Evolutionary conservation across 169 alveolate species (phyloP), one percentile per base, ranked within the genome.

Genomic region (Plasmodium inui): DNA sequence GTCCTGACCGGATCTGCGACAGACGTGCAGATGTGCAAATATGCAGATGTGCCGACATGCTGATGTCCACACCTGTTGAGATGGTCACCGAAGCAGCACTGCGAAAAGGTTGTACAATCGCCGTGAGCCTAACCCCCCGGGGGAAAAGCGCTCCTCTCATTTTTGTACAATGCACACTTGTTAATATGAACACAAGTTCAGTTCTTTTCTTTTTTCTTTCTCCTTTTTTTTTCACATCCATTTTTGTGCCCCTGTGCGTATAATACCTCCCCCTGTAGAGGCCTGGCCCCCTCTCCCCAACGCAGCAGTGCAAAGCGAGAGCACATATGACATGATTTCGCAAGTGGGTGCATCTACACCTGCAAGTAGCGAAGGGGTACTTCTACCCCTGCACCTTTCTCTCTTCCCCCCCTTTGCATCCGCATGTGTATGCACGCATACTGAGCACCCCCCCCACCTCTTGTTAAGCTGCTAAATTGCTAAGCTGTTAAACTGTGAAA

Each of bases 171-270:
- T 0, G 30, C 17, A 61, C 82, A 78, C 30, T 76, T 78, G 74
- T 88, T 78, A 72, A 78, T 88, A 70, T 46, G 79, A 72, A 84
- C 26, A 84, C 73, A 70, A 37, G 41, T 83, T 83, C 73, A 41
- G 50, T 71, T 61, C 19, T 61, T 61, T 61, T 61, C 19, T 61
- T 61, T 61, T 61, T 61, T 61, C 12, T 19, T 61, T 61, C 19
- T 61, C 12, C 14, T 17, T n/a, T 19, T 61, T 61, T 61, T 61
- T 61, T 61, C 14, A 0, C 9, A 44, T 9, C 17, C 53, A 44
- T 44, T 46, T 46, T 46, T 46, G 57, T 46, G 57, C 57, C 57
- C 57, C n/a, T 41, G 17, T 46, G 57, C 57, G 57, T 46, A n/a
- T n/a, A n/a, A n/a, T n/a, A 10, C 5, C 57, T 12, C 57, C 57